These are phyloP conservation scores for Apiotrichum veenhuisii DNA, from an alignment of 1,284 basidiomycete genomes.

Conservation along the genomic window DNA sequence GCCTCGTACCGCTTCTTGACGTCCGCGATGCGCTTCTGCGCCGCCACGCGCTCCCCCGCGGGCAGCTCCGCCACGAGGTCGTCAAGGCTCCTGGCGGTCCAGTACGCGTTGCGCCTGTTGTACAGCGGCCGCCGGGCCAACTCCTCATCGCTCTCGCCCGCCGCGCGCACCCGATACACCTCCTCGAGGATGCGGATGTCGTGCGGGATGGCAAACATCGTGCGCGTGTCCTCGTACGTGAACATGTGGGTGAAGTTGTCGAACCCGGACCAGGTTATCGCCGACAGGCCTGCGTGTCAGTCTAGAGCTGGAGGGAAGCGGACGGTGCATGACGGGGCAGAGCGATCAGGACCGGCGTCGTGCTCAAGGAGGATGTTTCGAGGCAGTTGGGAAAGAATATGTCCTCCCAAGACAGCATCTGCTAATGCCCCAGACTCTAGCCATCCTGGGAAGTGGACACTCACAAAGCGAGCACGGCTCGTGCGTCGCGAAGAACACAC, in stretches of 20 bases:
- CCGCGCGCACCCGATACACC: slow-evolving; percentile 26
- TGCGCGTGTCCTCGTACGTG: slow-evolving; percentile 32
- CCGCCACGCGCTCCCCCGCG: slow-evolving; percentile 5
- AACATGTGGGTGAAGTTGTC: slow-evolving; percentile 32
- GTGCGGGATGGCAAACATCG: slow-evolving; percentile 31
- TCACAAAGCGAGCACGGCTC: slow-evolving; percentile 36
- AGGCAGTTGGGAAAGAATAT: too few species aligned
- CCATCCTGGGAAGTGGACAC: too few species aligned
- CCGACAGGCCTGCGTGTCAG: slow-evolving; percentile 26
- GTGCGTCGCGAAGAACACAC: slow-evolving; percentile 34
- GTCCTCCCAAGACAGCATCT: too few species aligned
- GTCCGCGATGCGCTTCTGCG: slow-evolving; percentile 9
- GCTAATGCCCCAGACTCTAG: too few species aligned
- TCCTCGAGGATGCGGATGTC: slow-evolving; percentile 33
- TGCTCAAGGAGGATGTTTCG: too few species aligned
- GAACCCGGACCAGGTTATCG: slow-evolving; percentile 35
- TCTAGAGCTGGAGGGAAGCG: background rate
- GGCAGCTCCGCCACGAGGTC: slow-evolving; percentile 22
- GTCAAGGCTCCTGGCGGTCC: slow-evolving; percentile 19
- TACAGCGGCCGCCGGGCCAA: slow-evolving; percentile 24
- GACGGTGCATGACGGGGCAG: too few species aligned
- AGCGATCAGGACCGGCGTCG: too few species aligned
- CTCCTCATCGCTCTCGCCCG: slow-evolving; percentile 13
- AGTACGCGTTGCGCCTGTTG: slow-evolving; percentile 30
- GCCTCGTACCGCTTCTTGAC: slow-evolving; percentile 21